phyloP scores from a whole-genome alignment of 441 rosid species.

The Erysimum cheiri region DNA sequence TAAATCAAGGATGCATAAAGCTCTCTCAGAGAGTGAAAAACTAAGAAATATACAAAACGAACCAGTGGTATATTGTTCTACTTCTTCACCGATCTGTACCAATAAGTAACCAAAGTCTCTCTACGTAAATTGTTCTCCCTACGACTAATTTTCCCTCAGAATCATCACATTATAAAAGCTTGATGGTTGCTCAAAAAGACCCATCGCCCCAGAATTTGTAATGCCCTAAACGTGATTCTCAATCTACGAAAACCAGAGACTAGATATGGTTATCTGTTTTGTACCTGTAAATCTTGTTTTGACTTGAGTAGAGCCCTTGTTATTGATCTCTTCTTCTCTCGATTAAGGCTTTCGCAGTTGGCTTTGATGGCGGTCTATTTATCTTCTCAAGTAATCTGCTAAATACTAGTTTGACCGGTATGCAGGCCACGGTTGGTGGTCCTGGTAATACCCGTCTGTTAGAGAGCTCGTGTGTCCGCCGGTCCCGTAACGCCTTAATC shows the following conservation, averaged over 20 bases:
- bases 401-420: conserved; percentile 94
- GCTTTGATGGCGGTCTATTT: conserved; percentile 87
- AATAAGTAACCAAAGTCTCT: conserved; percentile 33
- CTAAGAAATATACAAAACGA: conserved; percentile 33
- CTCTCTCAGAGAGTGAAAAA: conserved; percentile 29
- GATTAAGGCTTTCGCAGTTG: conserved; percentile 56
- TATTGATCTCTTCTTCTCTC: conserved; percentile 52
- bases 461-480: conserved; percentile 60
- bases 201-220: conserved; percentile 34
- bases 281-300: conserved; percentile 34
- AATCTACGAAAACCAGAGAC: conserved; percentile 34
- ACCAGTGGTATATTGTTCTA: conserved; percentile 43
- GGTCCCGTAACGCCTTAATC: conserved; percentile 43
- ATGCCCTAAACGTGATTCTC: conserved; percentile 35
- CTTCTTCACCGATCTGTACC: conserved; percentile 44
- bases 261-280: conserved; percentile 9
- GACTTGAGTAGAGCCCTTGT: conserved; percentile 38
- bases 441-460: conserved; percentile 67
- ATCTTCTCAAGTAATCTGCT: conserved; percentile 99
- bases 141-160: conserved; percentile 40
- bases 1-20: conserved; percentile 35
- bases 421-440: conserved; percentile 94
- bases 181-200: conserved; percentile 47
- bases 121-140: conserved; percentile 43
- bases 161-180: conserved; percentile 41